A percentile compares a stretch with the other conserved stretches of the same genome.
These are phyloP conservation scores for Globomyces sp. DNA, from an alignment of 371 early-diverging fungal genomes.

Conservation along the genomic window DNA sequence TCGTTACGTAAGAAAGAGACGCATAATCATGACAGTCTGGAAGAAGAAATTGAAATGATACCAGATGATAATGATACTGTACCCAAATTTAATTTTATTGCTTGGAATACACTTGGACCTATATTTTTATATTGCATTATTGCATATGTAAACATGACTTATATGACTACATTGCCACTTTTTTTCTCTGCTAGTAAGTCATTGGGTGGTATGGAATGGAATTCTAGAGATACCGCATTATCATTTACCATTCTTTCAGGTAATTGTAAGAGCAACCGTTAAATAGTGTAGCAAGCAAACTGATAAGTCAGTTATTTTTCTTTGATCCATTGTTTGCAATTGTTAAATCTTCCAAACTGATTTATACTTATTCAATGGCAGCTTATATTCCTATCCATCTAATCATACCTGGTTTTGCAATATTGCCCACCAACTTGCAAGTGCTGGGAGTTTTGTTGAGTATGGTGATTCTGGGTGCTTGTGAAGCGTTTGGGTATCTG, in stretches of 20 bases:
- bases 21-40: neutral
- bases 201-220: constrained; percentile 26
- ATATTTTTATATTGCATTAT: constrained; percentile 43
- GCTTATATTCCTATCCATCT: constrained; percentile 3
- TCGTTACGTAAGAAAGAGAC: neutral
- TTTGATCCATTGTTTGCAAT: constrained; percentile 20
- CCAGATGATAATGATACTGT: neutral
- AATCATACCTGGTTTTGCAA: neutral
- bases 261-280: neutral
- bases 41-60: neutral
- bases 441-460: neutral
- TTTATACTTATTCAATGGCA: neutral
- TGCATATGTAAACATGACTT: constrained; percentile 41
- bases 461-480: constrained; percentile 1
- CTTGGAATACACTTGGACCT: constrained; percentile 24
- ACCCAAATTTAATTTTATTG: constrained; percentile 21
- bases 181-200: constrained; percentile 29
- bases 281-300: constrained; percentile 23
- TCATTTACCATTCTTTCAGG: constrained; percentile 19
- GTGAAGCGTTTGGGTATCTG: constrained; percentile 10
- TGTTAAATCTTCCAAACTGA: constrained; percentile 10
- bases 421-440: too few species aligned
- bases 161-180: constrained; percentile 39
- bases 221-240: constrained; percentile 24
- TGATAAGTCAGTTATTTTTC: constrained; percentile 32